Conservation (phyloP, 1,284 basidiomycete species). For the Sutorius eximius region DNA sequence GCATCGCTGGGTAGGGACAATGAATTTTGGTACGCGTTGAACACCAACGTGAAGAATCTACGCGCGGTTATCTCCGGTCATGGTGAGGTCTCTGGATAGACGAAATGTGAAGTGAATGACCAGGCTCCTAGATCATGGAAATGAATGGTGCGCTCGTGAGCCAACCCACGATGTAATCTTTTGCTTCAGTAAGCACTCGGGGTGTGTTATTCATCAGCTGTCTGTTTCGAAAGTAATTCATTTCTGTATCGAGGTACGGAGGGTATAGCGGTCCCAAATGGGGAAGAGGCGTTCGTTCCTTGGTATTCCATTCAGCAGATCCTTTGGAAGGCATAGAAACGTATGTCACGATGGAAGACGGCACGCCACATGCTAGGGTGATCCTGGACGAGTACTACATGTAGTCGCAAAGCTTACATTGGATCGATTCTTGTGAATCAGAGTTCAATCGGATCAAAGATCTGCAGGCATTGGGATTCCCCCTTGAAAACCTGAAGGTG, state of each 20-base stretch:
- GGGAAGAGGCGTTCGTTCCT: constrained; percentile 65
- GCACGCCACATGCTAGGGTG: constrained; percentile 43
- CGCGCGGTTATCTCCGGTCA: constrained; percentile 67
- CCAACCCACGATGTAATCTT: constrained; percentile 59
- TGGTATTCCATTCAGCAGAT: constrained; percentile 52
- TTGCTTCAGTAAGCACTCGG: constrained; percentile 72
- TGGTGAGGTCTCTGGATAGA: constrained; percentile 37
- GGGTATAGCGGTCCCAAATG: constrained; percentile 55
- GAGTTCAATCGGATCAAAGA: not conserved
- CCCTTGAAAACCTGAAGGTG: not conserved
- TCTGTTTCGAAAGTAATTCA: not conserved
- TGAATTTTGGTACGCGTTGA: constrained; percentile 62
- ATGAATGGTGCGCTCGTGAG: constrained; percentile 72
- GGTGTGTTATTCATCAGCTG: constrained; percentile 40
- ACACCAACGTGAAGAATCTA: constrained; percentile 58
- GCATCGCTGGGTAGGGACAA: constrained; percentile 46
- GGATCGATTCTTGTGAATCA: not conserved
- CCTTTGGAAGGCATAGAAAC: constrained; percentile 50
- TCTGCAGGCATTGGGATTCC: not conserved
- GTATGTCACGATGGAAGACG: constrained; percentile 61
- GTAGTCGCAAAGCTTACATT: constrained; percentile 1
- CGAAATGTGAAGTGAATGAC: constrained; percentile 2
- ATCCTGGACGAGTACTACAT: constrained; percentile 21
- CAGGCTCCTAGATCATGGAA: constrained; percentile 59
- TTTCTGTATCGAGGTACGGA: constrained; percentile 49